Base-by-base conservation (phyloP, 352 stramenopile genomes). In the Hyaloperonospora brassicae region DNA sequence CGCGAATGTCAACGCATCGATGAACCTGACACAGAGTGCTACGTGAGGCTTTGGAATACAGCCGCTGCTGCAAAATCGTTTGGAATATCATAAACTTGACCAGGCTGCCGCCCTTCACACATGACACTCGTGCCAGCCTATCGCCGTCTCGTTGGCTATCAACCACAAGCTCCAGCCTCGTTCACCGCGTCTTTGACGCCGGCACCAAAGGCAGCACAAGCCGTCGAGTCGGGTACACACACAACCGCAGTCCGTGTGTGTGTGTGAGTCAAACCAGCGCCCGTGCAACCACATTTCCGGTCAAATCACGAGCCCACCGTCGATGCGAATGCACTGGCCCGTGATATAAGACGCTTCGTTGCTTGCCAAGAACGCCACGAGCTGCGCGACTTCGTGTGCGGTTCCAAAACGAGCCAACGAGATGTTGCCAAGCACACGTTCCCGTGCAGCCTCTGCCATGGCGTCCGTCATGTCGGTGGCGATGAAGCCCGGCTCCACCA, bases 401-500 rank as follows among this genome's bases (percentile, higher is more conserved):
- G 64, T 43, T 1, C 86, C 86, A 22, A 93, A 69, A 5, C 86
- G 68, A 41, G 55, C 72, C 35, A 95, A 66, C 21, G 76, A 52
- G 41, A 89, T 80, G 45, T 68, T 82, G 6, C 57, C 44, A 10
- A 87, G 55, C 7, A 83, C 66, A 3, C 66, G 68, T 0, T 80
- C 66, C 31, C 64, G 68, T n/a, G 79, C 75, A 23, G 65, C 61
- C 3, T 79, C 66, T 0, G 63, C 53, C 79, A 93, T 84, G 0
- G 63, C 42, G 6, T 68, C 64, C 5, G 82, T 93, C 84, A 95
- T 94, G 54, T 88, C 77, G 0, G 86, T 95, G 10, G 60, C 52
- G 41, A 95, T 85, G 64, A 89, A 94, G 9, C 86, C 86, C 0
- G 86, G 86, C 58, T 93, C 86, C 1, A 95, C 80, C 12, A 94